Percentiles rank a stretch among this genome's conserved stretches.
These are phyloP conservation scores for Fusarium paranaense DNA, from an alignment of 2,329 filamentous ascomycete species.

Conservation along the genomic window DNA sequence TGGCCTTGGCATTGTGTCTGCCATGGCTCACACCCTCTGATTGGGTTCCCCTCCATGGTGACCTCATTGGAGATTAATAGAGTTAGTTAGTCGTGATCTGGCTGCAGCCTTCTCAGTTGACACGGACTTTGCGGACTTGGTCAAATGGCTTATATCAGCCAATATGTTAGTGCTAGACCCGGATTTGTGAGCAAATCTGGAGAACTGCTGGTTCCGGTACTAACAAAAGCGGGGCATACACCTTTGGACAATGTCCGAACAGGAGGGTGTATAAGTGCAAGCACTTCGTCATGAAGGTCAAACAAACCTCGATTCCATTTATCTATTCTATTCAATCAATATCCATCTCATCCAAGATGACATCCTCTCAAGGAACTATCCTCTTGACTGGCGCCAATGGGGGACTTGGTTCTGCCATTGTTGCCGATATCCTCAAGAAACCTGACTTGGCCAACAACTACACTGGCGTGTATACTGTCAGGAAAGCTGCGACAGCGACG, in stretches of 20 bases:
- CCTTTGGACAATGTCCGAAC: not conserved
- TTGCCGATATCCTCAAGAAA: constrained; percentile 44
- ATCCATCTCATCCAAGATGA: constrained; percentile 6
- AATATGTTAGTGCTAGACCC: constrained; percentile 12
- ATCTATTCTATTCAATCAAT: not conserved
- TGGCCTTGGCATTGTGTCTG: not conserved
- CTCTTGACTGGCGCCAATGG: constrained; percentile 55
- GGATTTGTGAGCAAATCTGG: not conserved
- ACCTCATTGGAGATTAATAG: not conserved
- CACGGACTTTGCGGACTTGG: constrained; percentile 26
- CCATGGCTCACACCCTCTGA: not conserved
- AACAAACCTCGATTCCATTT: not conserved
- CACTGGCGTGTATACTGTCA: constrained; percentile 52
- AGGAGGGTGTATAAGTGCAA: constrained; percentile 30
- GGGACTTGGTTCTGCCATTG: constrained; percentile 51
- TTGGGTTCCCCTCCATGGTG: not conserved
- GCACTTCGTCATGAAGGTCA: not conserved
- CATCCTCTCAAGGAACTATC: constrained; percentile 45
- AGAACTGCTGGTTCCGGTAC: not conserved
- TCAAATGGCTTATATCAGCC: constrained; percentile 43
- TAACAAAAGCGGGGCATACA: constrained; percentile 27
- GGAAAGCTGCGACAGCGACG: constrained; percentile 47
- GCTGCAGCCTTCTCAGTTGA: not conserved
- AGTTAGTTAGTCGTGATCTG: not conserved
- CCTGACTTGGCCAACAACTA: constrained; percentile 48